These are phyloP conservation scores for Nitzschia sp. DNA, from an alignment of 108 stramenopile species.

Conservation along the genomic window DNA sequence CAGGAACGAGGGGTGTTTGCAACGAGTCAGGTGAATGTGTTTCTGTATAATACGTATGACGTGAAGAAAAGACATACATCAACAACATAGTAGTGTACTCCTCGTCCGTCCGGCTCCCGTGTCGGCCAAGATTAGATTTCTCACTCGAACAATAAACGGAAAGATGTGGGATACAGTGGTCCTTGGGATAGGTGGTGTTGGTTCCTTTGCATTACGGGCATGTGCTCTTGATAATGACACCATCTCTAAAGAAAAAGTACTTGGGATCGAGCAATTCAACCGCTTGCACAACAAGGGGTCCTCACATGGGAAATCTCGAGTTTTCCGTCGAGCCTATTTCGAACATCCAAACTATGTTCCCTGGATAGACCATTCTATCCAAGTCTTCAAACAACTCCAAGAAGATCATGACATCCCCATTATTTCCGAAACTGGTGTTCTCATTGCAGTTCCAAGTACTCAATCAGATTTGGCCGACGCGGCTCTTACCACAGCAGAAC, in stretches of 20 bases:
- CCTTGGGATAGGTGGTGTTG: constrained; percentile 52
- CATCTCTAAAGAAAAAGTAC: not conserved
- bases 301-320: constrained; percentile 43
- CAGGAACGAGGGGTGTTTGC: no score
- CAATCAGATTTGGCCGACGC: constrained; percentile 5
- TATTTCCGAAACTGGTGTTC: constrained; percentile 36
- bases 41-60: no score
- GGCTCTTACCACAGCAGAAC: constrained; percentile 14
- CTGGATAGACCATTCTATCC: constrained; percentile 36
- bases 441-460: constrained; percentile 32
- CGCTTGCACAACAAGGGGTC: constrained; percentile 34
- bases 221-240: constrained; percentile 1
- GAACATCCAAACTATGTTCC: constrained; percentile 51
- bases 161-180: constrained; percentile 48
- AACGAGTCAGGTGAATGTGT: no score
- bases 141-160: not conserved
- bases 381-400: constrained; percentile 30
- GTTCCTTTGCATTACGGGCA: constrained; percentile 46
- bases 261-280: constrained; percentile 42
- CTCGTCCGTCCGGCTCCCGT: no score
- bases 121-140: not conserved
- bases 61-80: no score
- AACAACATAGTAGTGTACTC: no score
- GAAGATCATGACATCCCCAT: constrained; percentile 14
- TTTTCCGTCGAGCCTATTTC: constrained; percentile 56